phyloP scores from a whole-genome alignment of 108 stramenopile genomes.

The Craspedostauros australis region DNA sequence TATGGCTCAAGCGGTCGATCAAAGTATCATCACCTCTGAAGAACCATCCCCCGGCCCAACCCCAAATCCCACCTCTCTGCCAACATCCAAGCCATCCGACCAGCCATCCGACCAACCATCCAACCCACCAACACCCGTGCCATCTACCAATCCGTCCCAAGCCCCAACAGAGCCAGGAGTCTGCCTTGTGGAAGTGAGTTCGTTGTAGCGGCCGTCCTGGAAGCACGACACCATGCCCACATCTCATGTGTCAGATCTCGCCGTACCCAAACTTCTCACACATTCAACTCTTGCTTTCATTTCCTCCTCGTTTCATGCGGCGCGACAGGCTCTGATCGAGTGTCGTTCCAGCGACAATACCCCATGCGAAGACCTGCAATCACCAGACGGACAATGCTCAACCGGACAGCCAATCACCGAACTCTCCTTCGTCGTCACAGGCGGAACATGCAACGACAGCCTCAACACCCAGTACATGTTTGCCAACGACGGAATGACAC shows the following conservation, averaged over 20 bases:
- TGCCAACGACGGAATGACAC: no score
- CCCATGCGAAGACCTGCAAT: conserved; percentile 1
- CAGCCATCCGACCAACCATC: no score
- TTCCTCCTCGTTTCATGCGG: no score
- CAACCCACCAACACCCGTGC: background rate
- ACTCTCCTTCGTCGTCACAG: background rate
- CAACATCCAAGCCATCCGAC: no score
- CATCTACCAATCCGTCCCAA: background rate
- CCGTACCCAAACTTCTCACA: no score
- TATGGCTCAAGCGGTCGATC: background rate
- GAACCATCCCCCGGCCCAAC: no score
- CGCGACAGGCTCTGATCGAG: background rate
- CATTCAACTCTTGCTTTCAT: no score
- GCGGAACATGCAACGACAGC: background rate
- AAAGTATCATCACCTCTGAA: background rate
- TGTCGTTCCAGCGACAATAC: background rate
- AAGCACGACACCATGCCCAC: no score
- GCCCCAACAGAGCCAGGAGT: background rate
- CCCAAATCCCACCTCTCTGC: no score
- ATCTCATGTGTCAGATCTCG: no score
- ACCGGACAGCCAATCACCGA: background rate
- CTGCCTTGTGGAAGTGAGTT: no score
- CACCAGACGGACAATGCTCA: conserved; percentile 1
- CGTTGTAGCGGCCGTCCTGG: no score
- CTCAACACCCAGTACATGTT: conserved; percentile 1